Evolutionary conservation across 2,329 filamentous ascomycete genomes (phyloP).

Genomic region (Sarocladium brachiariae): DNA sequence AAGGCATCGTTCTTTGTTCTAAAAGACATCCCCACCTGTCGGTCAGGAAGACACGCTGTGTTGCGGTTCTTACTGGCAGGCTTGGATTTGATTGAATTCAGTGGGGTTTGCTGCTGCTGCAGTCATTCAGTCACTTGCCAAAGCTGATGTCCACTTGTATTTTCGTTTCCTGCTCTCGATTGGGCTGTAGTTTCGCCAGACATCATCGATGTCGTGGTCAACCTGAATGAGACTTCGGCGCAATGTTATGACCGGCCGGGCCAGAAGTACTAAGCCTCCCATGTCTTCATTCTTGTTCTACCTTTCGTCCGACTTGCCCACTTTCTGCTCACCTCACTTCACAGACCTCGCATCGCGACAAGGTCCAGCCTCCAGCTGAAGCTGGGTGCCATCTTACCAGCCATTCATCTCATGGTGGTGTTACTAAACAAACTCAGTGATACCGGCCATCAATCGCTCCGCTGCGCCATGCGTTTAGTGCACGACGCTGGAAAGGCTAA

Average conservation of each 20-base stretch:
- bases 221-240: background rate
- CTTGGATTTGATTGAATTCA: background rate
- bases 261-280: too few species aligned
- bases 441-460: background rate
- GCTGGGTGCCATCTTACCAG: background rate
- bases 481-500: too few species aligned
- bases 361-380: background rate
- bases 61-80: background rate
- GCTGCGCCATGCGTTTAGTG: conserved; percentile 3
- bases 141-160: background rate
- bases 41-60: background rate
- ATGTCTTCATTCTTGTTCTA: too few species aligned
- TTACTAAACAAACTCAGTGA: too few species aligned
- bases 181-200: background rate
- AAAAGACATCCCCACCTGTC: background rate
- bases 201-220: background rate
- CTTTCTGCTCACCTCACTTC: conserved; percentile 7
- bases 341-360: background rate
- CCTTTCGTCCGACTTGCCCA: background rate
- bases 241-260: too few species aligned
- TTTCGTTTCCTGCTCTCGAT: background rate
- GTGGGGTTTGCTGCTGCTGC: background rate
- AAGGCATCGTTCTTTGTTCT: conserved; percentile 1
- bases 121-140: background rate
- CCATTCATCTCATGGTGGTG: too few species aligned